These are phyloP conservation scores for Diplocarpon rosae DNA, from an alignment of 2,329 filamentous ascomycete genomes.

Conservation along the genomic window DNA sequence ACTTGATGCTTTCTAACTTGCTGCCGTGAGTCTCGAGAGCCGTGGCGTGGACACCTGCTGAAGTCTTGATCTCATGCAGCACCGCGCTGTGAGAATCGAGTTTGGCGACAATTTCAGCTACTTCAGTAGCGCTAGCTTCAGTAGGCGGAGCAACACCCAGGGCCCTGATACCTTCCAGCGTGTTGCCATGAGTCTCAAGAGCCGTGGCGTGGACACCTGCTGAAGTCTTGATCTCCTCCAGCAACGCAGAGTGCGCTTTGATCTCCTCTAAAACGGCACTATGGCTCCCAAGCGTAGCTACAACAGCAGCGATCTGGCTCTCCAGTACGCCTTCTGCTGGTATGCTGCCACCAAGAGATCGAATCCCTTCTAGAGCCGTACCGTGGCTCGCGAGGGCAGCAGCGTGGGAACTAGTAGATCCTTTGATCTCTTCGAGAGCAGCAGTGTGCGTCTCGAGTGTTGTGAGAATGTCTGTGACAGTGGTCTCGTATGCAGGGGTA, in stretches of 20 bases:
- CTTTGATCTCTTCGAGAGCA: constrained; percentile 7
- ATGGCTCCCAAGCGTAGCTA: constrained; percentile 15
- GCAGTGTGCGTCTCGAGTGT: constrained; percentile 7
- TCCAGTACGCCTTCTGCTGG: constrained; percentile 10
- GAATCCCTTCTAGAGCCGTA: constrained; percentile 9
- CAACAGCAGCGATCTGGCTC: constrained; percentile 16
- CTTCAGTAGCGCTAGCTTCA: background rate
- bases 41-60: background rate
- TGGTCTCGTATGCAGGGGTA: background rate
- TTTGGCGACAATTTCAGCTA: background rate
- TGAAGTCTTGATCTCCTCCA: constrained; percentile 1
- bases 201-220: constrained; percentile 3
- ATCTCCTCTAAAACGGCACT: constrained; percentile 8
- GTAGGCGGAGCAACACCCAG: background rate
- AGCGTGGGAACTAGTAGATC: constrained; percentile 3
- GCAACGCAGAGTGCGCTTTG: background rate
- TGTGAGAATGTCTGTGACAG: constrained; percentile 4
- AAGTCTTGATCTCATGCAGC: constrained; percentile 14
- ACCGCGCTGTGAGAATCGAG: constrained; percentile 8
- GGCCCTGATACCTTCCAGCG: constrained; percentile 1
- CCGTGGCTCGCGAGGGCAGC: constrained; percentile 11
- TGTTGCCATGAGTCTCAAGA: constrained; percentile 10
- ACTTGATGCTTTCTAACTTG: background rate
- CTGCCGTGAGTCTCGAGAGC: constrained; percentile 6
- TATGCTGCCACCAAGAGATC: background rate